phyloP scores from a whole-genome alignment of 176 grass and related monocot species.

The Aegilops bicornis region DNA sequence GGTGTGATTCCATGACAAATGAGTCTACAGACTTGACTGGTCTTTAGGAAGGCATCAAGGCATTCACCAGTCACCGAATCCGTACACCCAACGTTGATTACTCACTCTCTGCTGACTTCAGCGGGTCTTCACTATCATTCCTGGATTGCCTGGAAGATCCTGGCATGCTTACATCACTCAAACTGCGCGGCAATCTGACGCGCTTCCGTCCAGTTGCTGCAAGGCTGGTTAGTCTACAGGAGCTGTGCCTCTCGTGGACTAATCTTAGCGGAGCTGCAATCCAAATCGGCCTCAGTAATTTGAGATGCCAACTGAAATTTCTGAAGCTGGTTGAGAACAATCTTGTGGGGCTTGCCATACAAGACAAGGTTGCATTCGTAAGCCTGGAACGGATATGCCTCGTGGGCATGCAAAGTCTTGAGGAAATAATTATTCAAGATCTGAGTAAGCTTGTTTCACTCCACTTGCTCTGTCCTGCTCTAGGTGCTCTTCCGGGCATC shows the following conservation, averaged over 20 bases:
- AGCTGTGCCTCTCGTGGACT: not conserved
- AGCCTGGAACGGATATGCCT: not conserved
- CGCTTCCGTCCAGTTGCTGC: not conserved
- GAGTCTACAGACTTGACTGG: not conserved
- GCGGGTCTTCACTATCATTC: not conserved
- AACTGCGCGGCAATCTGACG: not conserved
- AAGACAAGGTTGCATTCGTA: not conserved
- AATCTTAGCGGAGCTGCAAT: not conserved
- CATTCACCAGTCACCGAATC: not conserved
- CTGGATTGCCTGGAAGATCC: not conserved
- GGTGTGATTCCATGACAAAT: not conserved
- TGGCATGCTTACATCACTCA: not conserved
- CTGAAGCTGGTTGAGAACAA: not conserved
- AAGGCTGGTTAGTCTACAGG: not conserved
- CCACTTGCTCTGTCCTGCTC: not conserved
- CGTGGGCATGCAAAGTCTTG: not conserved
- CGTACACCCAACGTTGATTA: not conserved
- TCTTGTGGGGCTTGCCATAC: not conserved
- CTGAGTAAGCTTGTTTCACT: not conserved
- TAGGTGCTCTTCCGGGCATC: not conserved
- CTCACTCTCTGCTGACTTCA: not conserved
- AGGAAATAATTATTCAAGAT: not conserved
- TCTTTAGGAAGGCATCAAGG: not conserved
- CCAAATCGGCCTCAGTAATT: too few species aligned
- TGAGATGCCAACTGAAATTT: not conserved